These are phyloP conservation scores for Ceratobasidium sp. DNA, from an alignment of 1,284 basidiomycete genomes.

Conservation along the genomic window DNA sequence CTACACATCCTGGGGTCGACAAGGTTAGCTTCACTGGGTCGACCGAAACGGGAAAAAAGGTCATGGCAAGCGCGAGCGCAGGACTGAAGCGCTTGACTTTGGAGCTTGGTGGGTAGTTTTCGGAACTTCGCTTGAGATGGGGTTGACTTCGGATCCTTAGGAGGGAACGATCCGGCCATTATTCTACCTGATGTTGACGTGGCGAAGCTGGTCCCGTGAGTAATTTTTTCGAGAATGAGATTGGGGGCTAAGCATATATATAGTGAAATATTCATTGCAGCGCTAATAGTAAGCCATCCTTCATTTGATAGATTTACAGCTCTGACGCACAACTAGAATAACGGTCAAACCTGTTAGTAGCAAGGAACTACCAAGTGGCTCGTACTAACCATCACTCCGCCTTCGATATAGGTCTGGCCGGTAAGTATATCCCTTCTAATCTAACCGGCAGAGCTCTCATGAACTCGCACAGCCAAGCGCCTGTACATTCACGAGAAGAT, in stretches of 20 bases:
- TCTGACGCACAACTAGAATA: not conserved
- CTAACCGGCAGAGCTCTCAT: not conserved
- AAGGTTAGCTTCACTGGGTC: slow-evolving; percentile 62
- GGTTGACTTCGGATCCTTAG: slow-evolving; percentile 49
- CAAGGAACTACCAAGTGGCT: not conserved
- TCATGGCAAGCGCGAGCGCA: slow-evolving; percentile 56
- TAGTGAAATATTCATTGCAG: slow-evolving; percentile 25
- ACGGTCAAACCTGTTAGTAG: slow-evolving; percentile 23
- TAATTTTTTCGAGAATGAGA: not conserved
- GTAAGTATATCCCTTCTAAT: not conserved
- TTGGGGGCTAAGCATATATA: not conserved
- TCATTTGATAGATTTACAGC: not conserved
- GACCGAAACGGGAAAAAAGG: slow-evolving; percentile 57
- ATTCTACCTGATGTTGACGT: slow-evolving; percentile 58
- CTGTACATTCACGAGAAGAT: slow-evolving; percentile 57
- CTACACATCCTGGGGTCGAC: slow-evolving; percentile 79
- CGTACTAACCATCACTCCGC: not conserved
- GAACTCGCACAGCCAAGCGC: slow-evolving; percentile 43
- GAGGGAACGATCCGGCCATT: slow-evolving; percentile 57
- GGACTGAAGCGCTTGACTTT: slow-evolving; percentile 74
- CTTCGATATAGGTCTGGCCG: slow-evolving; percentile 19
- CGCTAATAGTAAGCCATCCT: slow-evolving; percentile 11
- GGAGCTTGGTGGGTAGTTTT: slow-evolving; percentile 60
- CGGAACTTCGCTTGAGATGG: not conserved
- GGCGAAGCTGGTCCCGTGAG: slow-evolving; percentile 61